Evolutionary conservation across 2,329 filamentous ascomycete genomes (phyloP).

Genomic region (Ophiostoma sp.): DNA sequence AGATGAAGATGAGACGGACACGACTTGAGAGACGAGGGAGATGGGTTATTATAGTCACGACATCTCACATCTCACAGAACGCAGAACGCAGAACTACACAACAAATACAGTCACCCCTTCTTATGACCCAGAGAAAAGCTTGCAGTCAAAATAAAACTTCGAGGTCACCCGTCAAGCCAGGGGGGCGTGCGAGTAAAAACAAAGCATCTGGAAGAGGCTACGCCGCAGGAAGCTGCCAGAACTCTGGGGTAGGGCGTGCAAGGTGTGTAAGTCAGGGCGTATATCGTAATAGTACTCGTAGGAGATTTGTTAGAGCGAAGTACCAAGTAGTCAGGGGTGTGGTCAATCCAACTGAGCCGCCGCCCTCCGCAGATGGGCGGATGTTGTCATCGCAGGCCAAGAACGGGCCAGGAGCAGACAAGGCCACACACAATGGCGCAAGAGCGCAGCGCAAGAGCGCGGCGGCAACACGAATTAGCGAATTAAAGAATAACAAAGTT

Average conservation of each 20-base stretch:
- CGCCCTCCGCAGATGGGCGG: too few species aligned
- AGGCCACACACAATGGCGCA: too few species aligned
- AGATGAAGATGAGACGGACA: neutral
- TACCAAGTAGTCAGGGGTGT: too few species aligned
- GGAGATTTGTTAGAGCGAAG: too few species aligned
- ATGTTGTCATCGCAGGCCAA: neutral
- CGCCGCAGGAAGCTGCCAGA: slow-evolving; percentile 17
- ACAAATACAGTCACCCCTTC: slow-evolving; percentile 2
- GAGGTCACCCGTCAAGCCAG: slow-evolving; percentile 12
- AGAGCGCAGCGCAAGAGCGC: neutral
- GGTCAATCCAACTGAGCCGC: too few species aligned
- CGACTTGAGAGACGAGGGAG: neutral
- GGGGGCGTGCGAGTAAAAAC: slow-evolving; percentile 13
- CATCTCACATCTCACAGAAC: too few species aligned
- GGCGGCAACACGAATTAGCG: slow-evolving; percentile 12
- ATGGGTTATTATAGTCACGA: slow-evolving; percentile 13
- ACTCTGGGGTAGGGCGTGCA: slow-evolving; percentile 17
- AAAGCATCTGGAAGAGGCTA: neutral
- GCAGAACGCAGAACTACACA: neutral
- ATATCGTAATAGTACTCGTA: neutral
- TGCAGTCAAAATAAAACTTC: neutral
- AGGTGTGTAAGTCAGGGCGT: neutral
- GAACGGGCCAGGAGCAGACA: too few species aligned
- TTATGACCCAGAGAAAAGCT: neutral
- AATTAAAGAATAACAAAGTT: slow-evolving; percentile 10